Conservation (phyloP, 2,329 filamentous ascomycete genomes). For the Acarospora socialis region DNA sequence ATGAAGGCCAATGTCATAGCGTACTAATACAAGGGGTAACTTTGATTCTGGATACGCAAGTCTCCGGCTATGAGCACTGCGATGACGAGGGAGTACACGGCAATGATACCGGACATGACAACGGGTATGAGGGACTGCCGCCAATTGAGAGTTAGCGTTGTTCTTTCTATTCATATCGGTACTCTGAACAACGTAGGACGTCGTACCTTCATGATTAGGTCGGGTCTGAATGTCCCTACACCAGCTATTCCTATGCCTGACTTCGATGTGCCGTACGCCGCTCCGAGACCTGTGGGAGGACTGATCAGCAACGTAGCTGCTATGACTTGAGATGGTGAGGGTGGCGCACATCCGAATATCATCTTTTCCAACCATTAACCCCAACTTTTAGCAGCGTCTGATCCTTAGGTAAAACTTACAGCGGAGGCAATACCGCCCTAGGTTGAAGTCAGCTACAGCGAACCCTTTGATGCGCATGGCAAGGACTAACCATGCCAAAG, state of each 20-base stretch:
- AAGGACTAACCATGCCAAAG: conserved; percentile 55
- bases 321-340: conserved; percentile 6
- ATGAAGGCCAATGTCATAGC: conserved; percentile 19
- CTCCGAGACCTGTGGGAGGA: conserved; percentile 40
- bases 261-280: conserved; percentile 55
- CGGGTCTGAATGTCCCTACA: conserved; percentile 50
- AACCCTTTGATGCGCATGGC: no score
- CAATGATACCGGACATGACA: conserved; percentile 98
- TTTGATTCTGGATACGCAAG: conserved; percentile 51
- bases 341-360: conserved; percentile 37
- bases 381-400: no score
- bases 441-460: conserved; percentile 15
- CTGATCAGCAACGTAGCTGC: conserved; percentile 13
- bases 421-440: conserved; percentile 36
- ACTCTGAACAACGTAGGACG: neutral
- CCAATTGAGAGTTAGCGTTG: neutral
- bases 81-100: conserved; percentile 93
- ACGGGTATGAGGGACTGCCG: conserved; percentile 35
- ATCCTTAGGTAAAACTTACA: conserved; percentile 24
- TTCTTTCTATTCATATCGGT: conserved; percentile 1
- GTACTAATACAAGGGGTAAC: conserved; percentile 75
- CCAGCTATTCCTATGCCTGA: conserved; percentile 54
- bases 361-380: no score
- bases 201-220: conserved; percentile 54
- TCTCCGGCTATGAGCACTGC: conserved; percentile 90